Evolutionary conservation across 768 basidiomycete genomes (phyloP).

Genomic region (Tephrocybe sp.): DNA sequence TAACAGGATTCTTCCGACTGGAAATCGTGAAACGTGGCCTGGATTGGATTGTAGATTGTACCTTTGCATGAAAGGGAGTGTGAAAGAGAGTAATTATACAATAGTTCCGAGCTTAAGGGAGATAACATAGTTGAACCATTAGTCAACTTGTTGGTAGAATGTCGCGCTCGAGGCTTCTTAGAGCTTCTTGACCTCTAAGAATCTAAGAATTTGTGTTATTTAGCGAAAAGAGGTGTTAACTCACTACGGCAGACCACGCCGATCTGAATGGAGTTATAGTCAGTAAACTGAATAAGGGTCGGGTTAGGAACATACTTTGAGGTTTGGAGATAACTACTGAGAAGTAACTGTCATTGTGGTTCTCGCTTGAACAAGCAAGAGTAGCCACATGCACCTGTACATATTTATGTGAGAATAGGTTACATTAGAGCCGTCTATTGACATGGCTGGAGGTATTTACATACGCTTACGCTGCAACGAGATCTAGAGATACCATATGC

Average conservation of each 20-base stretch:
- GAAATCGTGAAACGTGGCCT: slow-evolving; percentile 1
- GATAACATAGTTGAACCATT: too few species aligned
- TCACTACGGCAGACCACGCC: not conserved
- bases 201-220: not conserved
- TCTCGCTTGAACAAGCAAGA: not conserved
- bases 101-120: too few species aligned
- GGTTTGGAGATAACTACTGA: not conserved
- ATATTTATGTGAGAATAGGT: not conserved
- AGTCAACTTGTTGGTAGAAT: too few species aligned
- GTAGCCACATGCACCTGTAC: not conserved
- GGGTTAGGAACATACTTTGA: not conserved
- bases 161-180: too few species aligned
- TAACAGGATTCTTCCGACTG: not conserved
- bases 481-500: slow-evolving; percentile 10
- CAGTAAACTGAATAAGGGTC: not conserved
- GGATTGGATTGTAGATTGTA: not conserved
- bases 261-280: not conserved
- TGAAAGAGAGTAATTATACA: too few species aligned
- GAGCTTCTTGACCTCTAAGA: not conserved
- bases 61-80: too few species aligned
- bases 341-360: not conserved
- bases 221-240: slow-evolving; percentile 3
- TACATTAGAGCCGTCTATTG: not conserved
- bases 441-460: not conserved
- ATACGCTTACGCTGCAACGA: not conserved